These are phyloP conservation scores for Polychaeton citri DNA, from an alignment of 2,329 filamentous ascomycete genomes.

Conservation along the genomic window DNA sequence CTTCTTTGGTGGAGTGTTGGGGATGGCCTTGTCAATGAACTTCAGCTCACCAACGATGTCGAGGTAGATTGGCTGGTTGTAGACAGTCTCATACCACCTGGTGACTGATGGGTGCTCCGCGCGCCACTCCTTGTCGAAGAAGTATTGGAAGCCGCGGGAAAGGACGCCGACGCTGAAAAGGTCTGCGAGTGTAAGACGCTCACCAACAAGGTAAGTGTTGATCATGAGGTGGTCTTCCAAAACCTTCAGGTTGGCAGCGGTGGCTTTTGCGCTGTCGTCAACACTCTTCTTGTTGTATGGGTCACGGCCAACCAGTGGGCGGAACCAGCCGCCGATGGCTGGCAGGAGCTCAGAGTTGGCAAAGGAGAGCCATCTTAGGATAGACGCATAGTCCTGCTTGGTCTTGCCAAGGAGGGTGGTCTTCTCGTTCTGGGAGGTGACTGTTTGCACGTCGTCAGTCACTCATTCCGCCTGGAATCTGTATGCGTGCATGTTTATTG, in stretches of 20 bases:
- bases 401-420: constrained; percentile 98
- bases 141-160: constrained; percentile 78
- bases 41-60: constrained; percentile 62
- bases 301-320: constrained; percentile 65
- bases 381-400: constrained; percentile 99
- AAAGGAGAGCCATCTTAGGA: constrained; percentile 96
- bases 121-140: constrained; percentile 88
- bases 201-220: constrained; percentile 95
- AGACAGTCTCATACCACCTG: constrained; percentile 90
- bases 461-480: constrained; percentile 3
- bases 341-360: constrained; percentile 79
- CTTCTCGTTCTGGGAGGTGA: constrained; percentile 99
- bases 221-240: constrained; percentile 77
- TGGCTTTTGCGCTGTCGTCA: constrained; percentile 61
- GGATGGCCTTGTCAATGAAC: constrained; percentile 69
- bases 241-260: constrained; percentile 54
- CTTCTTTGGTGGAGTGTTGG: constrained; percentile 63
- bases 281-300: constrained; percentile 97
- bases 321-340: constrained; percentile 66
- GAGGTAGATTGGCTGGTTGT: constrained; percentile 84
- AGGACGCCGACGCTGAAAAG: constrained; percentile 70
- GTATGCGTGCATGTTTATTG: neutral
- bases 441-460: constrained; percentile 37
- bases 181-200: constrained; percentile 94
- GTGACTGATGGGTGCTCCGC: constrained; percentile 68